A percentile compares a stretch with the other conserved stretches of the same genome.
Conservation (phyloP, 768 basidiomycete genomes). For the Cystofilobasidium ferigula region DNA sequence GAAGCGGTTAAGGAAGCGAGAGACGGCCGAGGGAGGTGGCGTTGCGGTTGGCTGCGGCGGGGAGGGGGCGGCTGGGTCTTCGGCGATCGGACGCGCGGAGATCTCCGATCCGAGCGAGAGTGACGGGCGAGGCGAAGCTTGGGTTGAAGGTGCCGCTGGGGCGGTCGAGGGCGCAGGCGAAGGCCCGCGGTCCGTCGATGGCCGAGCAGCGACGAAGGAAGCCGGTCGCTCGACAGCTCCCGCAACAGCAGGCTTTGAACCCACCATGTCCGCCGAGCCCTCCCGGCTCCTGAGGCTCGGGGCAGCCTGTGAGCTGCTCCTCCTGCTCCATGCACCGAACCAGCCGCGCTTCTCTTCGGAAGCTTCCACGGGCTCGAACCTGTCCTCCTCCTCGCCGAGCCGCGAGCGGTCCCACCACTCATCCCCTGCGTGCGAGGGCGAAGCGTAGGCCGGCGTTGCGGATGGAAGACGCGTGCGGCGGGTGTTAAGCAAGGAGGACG, state of each 20-base stretch:
- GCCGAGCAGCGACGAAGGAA: neutral
- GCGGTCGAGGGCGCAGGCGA: neutral
- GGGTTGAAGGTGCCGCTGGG: neutral
- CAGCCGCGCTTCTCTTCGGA: constrained; percentile 11
- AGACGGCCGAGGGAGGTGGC: constrained; percentile 10
- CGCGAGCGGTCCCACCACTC: constrained; percentile 5
- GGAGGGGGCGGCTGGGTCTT: no score
- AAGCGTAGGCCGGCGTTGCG: neutral
- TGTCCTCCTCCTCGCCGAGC: neutral
- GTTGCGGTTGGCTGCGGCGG: neutral
- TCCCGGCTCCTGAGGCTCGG: neutral
- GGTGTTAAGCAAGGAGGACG: neutral
- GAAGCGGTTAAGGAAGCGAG: constrained; percentile 18
- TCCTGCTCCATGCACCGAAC: neutral
- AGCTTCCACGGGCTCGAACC: neutral
- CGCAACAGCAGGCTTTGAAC: neutral
- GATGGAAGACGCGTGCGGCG: neutral
- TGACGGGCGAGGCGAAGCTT: constrained; percentile 2
- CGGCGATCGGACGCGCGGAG: neutral
- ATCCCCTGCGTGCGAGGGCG: neutral
- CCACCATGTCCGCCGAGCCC: neutral
- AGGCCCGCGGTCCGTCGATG: neutral
- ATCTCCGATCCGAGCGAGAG: neutral
- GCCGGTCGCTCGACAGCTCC: neutral
- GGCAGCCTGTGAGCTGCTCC: neutral